phyloP scores from a whole-genome alignment of 2,329 filamentous ascomycete species.

The Ophiocordyceps camponoti-saundersi region DNA sequence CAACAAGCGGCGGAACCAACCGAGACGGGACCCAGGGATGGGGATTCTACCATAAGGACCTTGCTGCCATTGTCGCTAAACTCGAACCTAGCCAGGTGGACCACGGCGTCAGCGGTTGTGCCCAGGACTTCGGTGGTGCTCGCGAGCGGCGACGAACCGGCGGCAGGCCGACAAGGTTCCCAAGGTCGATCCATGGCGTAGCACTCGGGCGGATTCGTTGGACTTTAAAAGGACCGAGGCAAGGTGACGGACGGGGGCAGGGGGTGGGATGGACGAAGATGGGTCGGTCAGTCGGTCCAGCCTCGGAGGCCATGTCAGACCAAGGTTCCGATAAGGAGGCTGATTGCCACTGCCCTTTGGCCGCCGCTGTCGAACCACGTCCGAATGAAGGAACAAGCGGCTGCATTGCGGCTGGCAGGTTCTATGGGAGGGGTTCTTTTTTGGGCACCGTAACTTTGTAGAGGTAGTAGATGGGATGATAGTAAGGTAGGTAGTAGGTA shows the following conservation, averaged over 20 bases:
- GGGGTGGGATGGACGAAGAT: background rate
- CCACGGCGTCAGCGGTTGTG: conserved; percentile 4
- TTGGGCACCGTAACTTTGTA: too few species aligned
- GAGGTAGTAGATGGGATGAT: too few species aligned
- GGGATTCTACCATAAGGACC: conserved; percentile 74
- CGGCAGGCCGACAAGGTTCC: conserved; percentile 15
- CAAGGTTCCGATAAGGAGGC: background rate
- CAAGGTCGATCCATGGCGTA: conserved; percentile 12
- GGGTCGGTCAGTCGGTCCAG: background rate
- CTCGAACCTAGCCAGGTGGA: conserved; percentile 56
- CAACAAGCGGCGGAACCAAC: conserved; percentile 17
- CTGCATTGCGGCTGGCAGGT: background rate
- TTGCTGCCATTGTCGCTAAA: conserved; percentile 81
- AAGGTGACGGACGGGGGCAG: background rate
- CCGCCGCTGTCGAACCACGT: background rate
- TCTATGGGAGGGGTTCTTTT: too few species aligned
- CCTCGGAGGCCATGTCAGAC: background rate
- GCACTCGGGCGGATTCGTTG: conserved; percentile 1
- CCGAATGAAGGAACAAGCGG: too few species aligned
- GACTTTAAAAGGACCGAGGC: conserved; percentile 1
- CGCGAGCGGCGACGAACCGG: conserved; percentile 1
- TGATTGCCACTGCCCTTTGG: background rate
- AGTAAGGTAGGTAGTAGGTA: background rate
- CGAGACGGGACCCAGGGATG: conserved; percentile 1
- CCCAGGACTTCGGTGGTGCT: background rate